Evolutionary conservation across 257 asterid species (phyloP), one percentile per base, ranked within the genome.

Genomic region (Solanum commersonii): DNA sequence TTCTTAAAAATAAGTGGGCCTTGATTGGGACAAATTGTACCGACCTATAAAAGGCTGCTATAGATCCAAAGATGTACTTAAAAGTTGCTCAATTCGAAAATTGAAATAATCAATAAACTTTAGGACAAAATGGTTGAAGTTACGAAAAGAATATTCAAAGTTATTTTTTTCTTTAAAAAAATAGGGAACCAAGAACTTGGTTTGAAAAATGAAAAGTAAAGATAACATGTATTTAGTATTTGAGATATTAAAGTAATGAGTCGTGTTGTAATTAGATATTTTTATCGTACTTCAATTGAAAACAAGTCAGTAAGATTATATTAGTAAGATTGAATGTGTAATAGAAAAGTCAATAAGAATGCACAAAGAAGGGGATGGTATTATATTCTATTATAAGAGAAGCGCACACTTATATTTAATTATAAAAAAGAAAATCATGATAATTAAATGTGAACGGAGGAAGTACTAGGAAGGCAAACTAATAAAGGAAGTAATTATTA

Each of bases 11-110:
- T 16, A 91, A 93, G 79, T 70, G 93, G 92, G 93, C 29, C 87
- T 94, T 65, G 95, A 93, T 86, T 91, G 76, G 87, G 95, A 94
- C 85, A 23, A 94, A 85, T 60, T 70, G 87, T 91, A 90, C 93
- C 91, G 90, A 86, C 91, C 91, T 8, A 46, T 2, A 27, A 85
- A 92, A 84, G 89, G 94, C 79, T 92, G 95, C 93, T 77, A 74
- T 31, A 37, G 49, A 88, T 60, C 73, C 29, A 46, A 74, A 63
- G 67, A 40, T 72, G 60, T 49, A 70, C 82, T 84, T 76, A 74
- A 74, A 76, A 37, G 70, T 88, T 87, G 89, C 46, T 78, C 63
- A 79, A 42, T 79, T 79, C n/a, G 15, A 42, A 42, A 15, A 79
- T 79, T 42, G 38, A 79, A 78, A 81, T 27, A 81, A 81, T 44